These are phyloP conservation scores for Thermochaetoides dissita DNA, from an alignment of 2,329 filamentous ascomycete species.

Conservation along the genomic window DNA sequence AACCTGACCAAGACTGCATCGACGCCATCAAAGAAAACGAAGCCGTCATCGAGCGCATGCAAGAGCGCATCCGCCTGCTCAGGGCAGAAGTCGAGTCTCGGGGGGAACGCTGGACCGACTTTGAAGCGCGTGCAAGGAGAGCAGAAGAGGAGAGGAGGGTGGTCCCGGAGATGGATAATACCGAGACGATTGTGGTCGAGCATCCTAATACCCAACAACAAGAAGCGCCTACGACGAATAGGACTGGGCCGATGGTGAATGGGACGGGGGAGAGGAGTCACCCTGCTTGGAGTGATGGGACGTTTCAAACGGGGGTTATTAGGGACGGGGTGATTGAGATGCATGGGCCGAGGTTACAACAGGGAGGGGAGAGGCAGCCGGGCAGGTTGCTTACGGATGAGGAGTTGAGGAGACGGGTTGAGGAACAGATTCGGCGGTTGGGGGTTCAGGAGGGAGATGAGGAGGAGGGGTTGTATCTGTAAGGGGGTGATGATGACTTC, in stretches of 20 bases:
- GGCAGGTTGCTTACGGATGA: conserved; percentile 43
- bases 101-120: conserved; percentile 43
- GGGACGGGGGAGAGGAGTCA: conserved; percentile 10
- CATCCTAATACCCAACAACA: neutral
- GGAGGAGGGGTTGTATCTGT: conserved; percentile 51
- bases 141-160: conserved; percentile 16
- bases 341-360: conserved; percentile 18
- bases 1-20: conserved; percentile 54
- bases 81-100: conserved; percentile 48
- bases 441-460: conserved; percentile 25
- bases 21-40: conserved; percentile 64
- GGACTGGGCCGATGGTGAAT: neutral
- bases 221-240: conserved; percentile 1
- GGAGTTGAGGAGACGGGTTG: conserved; percentile 40
- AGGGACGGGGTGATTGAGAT: conserved; percentile 35
- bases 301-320: conserved; percentile 47
- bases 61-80: conserved; percentile 49
- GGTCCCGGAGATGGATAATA: conserved; percentile 1
- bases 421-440: conserved; percentile 37
- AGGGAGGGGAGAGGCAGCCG: neutral
- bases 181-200: neutral
- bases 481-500: conserved; percentile 1
- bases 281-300: conserved; percentile 46
- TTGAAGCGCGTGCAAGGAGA: conserved; percentile 33
- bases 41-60: conserved; percentile 52